Evolutionary conservation across 1,284 basidiomycete species (phyloP), one percentile per base, ranked within the genome.

Genomic region (Tausonia pullulans): DNA sequence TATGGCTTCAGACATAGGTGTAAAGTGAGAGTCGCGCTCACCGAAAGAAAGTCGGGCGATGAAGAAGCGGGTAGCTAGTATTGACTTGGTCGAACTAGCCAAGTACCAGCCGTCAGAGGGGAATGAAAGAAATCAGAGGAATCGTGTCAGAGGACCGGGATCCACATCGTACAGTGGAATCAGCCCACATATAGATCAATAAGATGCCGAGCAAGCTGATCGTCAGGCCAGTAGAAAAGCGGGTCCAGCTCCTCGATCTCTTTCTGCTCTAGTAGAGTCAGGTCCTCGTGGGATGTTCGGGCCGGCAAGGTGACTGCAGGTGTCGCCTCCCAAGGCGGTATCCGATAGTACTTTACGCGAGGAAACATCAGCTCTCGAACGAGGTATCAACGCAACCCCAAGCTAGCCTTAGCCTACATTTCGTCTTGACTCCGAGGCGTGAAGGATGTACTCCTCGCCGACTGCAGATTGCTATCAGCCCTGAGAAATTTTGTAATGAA

Each of bases 41-140:
- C 40, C 77, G 75, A 66, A 87, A 82, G 69, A 94, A 91, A 41
- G 83, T 84, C 2, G 84, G 83, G 0, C 84, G 82, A 72, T 94
- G 90, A 3, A 95, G 76, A 16, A 93, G 78, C 4, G 89, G 88
- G 44, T 83, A 75, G 68, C 83, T 80, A 3, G 75, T 70, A 72
- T 91, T 89, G 69, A 83, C 74, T 58, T 82, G 72, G 0, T 71
- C 69, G 71, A 93, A 94, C 27, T 27, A 27, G 27, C 27, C 27
- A 27, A 27, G 27, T 27, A 27, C 27, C 27, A 27, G 27, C 27
- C 27, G 27, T 27, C 27, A 27, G 27, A 27, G 27, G 27, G 27
- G 27, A 27, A 27, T 27, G 27, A 27, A 27, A 27, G 27, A 27
- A 27, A 27, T 27, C 27, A 27, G 27, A 27, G 27, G 27, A 27